These are phyloP conservation scores for Pichia sp. DNA, from an alignment of 1,139 yeast species.

Conservation along the genomic window DNA sequence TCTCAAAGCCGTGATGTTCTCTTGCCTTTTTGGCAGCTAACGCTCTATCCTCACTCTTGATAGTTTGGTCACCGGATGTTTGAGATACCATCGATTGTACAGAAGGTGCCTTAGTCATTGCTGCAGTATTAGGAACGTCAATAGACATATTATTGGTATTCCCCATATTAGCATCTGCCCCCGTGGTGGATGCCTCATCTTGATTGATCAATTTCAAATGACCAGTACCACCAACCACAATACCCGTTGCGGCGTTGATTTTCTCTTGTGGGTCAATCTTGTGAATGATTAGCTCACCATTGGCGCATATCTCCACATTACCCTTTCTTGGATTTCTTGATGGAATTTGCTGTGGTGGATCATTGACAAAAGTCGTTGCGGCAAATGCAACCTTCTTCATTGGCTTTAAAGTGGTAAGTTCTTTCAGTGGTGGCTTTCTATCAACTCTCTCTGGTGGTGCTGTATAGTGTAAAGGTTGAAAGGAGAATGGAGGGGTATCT, in stretches of 20 bases:
- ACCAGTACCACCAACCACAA: conserved; percentile 76
- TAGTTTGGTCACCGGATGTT: conserved; percentile 21
- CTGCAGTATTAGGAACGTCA: conserved; percentile 21
- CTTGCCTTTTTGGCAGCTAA: conserved; percentile 26
- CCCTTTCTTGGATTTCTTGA: conserved; percentile 79
- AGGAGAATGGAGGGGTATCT: conserved; percentile 18
- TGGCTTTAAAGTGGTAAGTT: conserved; percentile 34
- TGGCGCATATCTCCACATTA: conserved; percentile 57
- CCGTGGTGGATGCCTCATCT: conserved; percentile 7
- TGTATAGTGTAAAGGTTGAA: conserved; percentile 15
- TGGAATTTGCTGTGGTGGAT: conserved; percentile 96
- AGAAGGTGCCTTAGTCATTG: conserved; percentile 12
- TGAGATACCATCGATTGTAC: conserved; percentile 15
- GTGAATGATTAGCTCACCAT: conserved; percentile 55
- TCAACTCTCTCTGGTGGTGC: conserved; percentile 24
- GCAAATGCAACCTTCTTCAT: conserved; percentile 69
- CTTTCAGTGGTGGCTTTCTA: conserved; percentile 24
- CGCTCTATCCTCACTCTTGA: conserved; percentile 22
- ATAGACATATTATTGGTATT: conserved; percentile 4
- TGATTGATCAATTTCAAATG: conserved; percentile 37
- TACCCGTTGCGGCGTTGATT: conserved; percentile 48
- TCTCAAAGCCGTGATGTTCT: conserved; percentile 12
- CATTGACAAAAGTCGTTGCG: conserved; percentile 64
- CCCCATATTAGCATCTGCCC: conserved; percentile 1
- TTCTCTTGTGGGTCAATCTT: conserved; percentile 59